Conservation (phyloP, 2,329 filamentous ascomycete species). For the Ophiostoma tasmaniense region DNA sequence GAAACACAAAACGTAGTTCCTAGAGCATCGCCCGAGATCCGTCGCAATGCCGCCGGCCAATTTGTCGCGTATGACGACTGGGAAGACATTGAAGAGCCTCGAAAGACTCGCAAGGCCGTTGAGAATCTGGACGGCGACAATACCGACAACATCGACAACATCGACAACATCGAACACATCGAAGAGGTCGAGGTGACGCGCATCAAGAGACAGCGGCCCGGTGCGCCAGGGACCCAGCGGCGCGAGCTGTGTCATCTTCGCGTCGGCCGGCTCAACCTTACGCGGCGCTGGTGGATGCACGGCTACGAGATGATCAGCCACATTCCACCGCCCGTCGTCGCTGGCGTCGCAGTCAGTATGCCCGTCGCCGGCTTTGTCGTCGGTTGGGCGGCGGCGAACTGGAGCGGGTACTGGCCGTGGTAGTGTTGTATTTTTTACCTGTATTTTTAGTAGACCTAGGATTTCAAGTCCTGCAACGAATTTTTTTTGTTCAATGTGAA, state of each 20-base stretch:
- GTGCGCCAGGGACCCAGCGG: background rate
- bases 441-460: background rate
- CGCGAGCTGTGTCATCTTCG: constrained; percentile 18
- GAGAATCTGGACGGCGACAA: too few species aligned
- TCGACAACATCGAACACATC: background rate
- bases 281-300: constrained; percentile 21
- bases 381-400: constrained; percentile 13
- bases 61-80: constrained; percentile 14
- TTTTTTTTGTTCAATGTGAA: too few species aligned
- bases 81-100: constrained; percentile 6
- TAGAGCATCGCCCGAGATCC: constrained; percentile 17
- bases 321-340: constrained; percentile 16
- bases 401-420: constrained; percentile 7
- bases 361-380: constrained; percentile 17
- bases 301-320: constrained; percentile 15
- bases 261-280: constrained; percentile 17
- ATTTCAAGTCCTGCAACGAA: too few species aligned
- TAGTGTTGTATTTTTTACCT: background rate
- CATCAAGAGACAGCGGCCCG: background rate
- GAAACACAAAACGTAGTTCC: constrained; percentile 14
- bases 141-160: background rate
- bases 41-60: constrained; percentile 12
- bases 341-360: constrained; percentile 11
- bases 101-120: background rate
- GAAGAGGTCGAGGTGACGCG: constrained; percentile 6